Percentiles rank a stretch among this genome's conserved stretches.
These are phyloP conservation scores for Zasmidium citrigriseum DNA, from an alignment of 2,329 filamentous ascomycete genomes.

Conservation along the genomic window DNA sequence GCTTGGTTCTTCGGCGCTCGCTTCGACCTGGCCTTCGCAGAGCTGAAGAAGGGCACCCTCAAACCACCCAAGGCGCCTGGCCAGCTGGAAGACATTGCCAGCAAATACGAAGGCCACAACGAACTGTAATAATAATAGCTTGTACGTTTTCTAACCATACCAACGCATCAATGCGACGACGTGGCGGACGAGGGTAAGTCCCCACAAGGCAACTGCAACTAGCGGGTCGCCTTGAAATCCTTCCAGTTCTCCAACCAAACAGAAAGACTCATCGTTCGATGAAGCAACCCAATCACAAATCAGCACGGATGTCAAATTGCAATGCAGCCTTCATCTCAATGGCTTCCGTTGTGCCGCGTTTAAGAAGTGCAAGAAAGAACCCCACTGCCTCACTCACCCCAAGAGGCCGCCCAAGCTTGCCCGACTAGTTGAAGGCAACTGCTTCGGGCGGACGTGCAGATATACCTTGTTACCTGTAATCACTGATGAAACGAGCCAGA, in stretches of 20 bases:
- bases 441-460: constrained; percentile 26
- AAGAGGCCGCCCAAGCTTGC: constrained; percentile 22
- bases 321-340: constrained; percentile 72
- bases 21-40: constrained; percentile 69
- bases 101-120: constrained; percentile 25
- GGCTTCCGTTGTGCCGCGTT: constrained; percentile 86
- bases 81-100: constrained; percentile 14
- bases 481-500: neutral
- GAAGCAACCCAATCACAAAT: constrained; percentile 1
- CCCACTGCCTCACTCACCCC: constrained; percentile 25
- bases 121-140: constrained; percentile 28
- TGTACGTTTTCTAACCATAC: constrained; percentile 2
- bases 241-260: neutral
- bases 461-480: constrained; percentile 14
- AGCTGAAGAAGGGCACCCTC: constrained; percentile 52
- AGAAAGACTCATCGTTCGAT: neutral
- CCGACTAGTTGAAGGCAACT: constrained; percentile 5
- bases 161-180: neutral
- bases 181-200: constrained; percentile 1
- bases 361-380: constrained; percentile 86
- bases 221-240: neutral
- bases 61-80: constrained; percentile 19
- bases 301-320: constrained; percentile 99
- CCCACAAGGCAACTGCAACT: neutral
- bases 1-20: constrained; percentile 81